A percentile compares a stretch with the other conserved stretches of the same genome.
These are phyloP conservation scores for Chlorella vulgaris DNA, from an alignment of 139 green algal species.

Conservation along the genomic window DNA sequence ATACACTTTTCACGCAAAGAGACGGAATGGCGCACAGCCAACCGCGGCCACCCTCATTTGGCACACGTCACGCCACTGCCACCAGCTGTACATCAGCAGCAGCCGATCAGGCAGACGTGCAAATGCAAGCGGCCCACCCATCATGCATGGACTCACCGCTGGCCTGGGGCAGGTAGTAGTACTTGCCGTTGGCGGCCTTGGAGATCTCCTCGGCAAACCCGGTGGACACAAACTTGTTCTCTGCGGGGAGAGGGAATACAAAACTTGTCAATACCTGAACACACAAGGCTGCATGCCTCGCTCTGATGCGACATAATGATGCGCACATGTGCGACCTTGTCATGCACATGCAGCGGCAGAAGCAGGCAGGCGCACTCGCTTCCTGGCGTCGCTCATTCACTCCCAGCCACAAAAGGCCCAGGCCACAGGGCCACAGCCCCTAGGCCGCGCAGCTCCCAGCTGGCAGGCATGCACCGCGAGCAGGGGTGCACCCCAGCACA, in stretches of 20 bases:
- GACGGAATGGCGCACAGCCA: no score
- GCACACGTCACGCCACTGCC: not conserved
- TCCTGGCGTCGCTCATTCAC: no score
- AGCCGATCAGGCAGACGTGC: not conserved
- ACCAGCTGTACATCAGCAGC: not conserved
- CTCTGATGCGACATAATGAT: no score
- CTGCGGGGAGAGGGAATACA: not conserved
- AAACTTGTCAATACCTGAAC: not conserved
- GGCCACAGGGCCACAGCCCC: no score
- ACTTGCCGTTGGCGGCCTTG: conserved; percentile 69
- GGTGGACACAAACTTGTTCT: conserved; percentile 97
- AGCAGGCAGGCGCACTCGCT: no score
- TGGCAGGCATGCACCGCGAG: no score
- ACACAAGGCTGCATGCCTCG: no score
- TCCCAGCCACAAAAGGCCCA: no score
- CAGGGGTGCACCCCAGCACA: no score
- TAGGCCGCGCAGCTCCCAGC: no score
- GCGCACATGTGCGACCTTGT: no score
- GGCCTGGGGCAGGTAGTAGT: conserved; percentile 97
- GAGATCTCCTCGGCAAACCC: conserved; percentile 99
- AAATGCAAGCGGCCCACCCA: not conserved
- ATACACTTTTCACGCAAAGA: not conserved
- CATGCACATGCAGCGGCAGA: no score
- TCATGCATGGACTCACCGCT: not conserved
- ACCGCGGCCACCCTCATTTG: not conserved